Evolutionary conservation across 352 stramenopile species (phyloP).

Genomic region (Plasmopara muralis): DNA sequence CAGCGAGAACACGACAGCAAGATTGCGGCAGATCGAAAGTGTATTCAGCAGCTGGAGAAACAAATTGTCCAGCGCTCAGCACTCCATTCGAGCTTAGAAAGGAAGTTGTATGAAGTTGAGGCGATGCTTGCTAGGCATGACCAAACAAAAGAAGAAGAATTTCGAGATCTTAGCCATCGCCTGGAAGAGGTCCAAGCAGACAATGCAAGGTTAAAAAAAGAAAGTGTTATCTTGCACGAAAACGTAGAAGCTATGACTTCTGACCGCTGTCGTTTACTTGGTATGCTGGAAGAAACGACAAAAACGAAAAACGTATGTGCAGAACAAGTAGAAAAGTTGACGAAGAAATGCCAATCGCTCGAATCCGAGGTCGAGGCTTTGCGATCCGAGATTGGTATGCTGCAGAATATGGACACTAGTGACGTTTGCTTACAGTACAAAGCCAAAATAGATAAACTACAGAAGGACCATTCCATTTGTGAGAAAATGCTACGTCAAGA

Average conservation of each 20-base stretch:
- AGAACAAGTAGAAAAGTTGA: conserved; percentile 41
- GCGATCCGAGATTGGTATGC: conserved; percentile 49
- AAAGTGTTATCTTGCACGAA: conserved; percentile 29
- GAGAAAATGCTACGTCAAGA: conserved; percentile 45
- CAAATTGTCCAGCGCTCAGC: conserved; percentile 64
- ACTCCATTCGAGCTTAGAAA: conserved; percentile 52
- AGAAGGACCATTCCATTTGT: conserved; percentile 35
- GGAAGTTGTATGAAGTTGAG: conserved; percentile 72
- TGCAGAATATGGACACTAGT: conserved; percentile 59
- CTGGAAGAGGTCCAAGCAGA: conserved; percentile 22
- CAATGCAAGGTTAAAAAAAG: conserved; percentile 30
- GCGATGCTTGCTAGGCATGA: conserved; percentile 47
- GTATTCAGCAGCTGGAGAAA: conserved; percentile 68
- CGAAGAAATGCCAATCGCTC: conserved; percentile 28
- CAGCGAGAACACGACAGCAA: conserved; percentile 74
- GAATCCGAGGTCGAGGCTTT: conserved; percentile 52
- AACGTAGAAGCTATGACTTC: conserved; percentile 23
- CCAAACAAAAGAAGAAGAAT: conserved; percentile 36
- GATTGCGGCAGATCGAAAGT: conserved; percentile 43
- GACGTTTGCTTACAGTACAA: conserved; percentile 39
- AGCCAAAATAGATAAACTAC: conserved; percentile 39
- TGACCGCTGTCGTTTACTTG: conserved; percentile 31
- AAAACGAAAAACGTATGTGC: conserved; percentile 50
- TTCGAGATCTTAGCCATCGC: conserved; percentile 28
- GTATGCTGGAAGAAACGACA: conserved; percentile 30